These are phyloP conservation scores for Rhynchosporium graminicola DNA, from an alignment of 2,329 filamentous ascomycete genomes.

Conservation along the genomic window DNA sequence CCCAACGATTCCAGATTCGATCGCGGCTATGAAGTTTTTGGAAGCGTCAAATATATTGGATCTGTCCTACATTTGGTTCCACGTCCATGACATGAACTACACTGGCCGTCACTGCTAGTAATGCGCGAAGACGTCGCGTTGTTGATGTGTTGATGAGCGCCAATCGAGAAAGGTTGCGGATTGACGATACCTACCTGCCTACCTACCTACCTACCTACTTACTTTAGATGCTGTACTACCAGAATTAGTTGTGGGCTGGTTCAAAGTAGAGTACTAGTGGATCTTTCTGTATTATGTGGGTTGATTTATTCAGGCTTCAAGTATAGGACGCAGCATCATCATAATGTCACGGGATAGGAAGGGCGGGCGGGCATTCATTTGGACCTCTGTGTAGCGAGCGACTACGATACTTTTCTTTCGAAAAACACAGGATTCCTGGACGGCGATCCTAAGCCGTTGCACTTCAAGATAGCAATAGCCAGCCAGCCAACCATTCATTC, in stretches of 20 bases:
- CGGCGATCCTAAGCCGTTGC: not conserved
- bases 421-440: conserved; percentile 20
- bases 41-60: conserved; percentile 15
- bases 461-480: not conserved
- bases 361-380: conserved; percentile 6
- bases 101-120: conserved; percentile 8
- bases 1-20: conserved; percentile 9
- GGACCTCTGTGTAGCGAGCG: conserved; percentile 12
- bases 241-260: not conserved
- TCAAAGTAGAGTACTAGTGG: conserved; percentile 2
- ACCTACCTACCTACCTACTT: too few relatives aligned
- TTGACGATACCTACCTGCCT: not conserved
- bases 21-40: conserved; percentile 23
- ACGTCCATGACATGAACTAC: not conserved
- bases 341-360: not conserved
- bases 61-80: not conserved
- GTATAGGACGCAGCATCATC: not conserved
- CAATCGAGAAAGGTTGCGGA: not conserved
- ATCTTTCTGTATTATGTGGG: not conserved
- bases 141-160: not conserved
- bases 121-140: not conserved
- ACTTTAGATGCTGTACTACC: conserved; percentile 11
- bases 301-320: not conserved
- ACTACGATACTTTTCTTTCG: conserved; percentile 12
- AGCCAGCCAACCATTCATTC: not conserved